Evolutionary conservation across 140 eudicot genomes (phyloP).

Genomic region (Flaveria floridana): DNA sequence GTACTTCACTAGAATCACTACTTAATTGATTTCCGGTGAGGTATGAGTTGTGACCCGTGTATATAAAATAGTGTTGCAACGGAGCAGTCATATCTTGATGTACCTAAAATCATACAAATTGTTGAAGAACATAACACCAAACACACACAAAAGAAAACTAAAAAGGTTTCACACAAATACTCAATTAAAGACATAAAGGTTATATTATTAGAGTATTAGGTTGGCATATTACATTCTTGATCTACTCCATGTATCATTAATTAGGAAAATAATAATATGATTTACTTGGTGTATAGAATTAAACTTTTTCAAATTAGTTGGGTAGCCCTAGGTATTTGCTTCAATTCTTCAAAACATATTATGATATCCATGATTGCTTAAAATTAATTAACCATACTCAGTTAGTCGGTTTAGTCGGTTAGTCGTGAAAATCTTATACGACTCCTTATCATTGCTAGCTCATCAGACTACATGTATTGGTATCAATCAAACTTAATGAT

Average conservation of each 20-base stretch:
- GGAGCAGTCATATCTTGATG: slow-evolving; percentile 97
- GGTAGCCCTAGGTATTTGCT: background rate
- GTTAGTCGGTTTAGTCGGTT: background rate
- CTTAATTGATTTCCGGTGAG: slow-evolving; percentile 89
- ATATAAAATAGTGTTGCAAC: slow-evolving; percentile 85
- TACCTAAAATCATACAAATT: slow-evolving; percentile 53
- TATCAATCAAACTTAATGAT: slow-evolving; percentile 2
- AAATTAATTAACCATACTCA: background rate
- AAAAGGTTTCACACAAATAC: background rate
- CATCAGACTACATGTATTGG: background rate
- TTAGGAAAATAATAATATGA: background rate
- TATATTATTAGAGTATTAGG: background rate
- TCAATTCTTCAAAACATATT: background rate
- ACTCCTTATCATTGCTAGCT: background rate
- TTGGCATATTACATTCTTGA: background rate
- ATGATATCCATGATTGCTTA: background rate
- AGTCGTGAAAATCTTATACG: background rate
- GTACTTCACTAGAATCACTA: slow-evolving; percentile 85
- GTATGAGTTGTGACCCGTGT: slow-evolving; percentile 94
- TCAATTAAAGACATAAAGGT: slow-evolving; percentile 6
- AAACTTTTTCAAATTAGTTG: background rate
- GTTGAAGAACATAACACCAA: slow-evolving; percentile 18
- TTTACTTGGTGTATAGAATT: background rate
- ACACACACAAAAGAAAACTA: background rate
- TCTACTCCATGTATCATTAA: background rate